Conservation (phyloP, 345 rosid genomes). For the Boechera divaricarpa region DNA sequence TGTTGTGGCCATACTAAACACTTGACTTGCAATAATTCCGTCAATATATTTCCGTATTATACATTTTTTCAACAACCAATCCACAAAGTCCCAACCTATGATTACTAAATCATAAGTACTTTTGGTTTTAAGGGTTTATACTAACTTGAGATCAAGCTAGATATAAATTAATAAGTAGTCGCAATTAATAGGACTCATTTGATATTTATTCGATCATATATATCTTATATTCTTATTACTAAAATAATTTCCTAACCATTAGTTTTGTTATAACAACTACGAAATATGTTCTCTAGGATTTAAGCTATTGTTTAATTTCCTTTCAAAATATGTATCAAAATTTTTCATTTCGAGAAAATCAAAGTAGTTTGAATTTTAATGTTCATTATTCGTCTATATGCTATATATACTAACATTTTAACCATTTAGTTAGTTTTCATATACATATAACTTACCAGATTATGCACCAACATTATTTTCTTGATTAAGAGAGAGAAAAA, state of each 20-base stretch:
- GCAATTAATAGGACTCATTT: not conserved
- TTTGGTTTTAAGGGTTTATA: conserved; percentile 22
- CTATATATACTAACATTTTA: not conserved
- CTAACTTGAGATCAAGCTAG: conserved; percentile 7
- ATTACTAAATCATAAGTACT: conserved; percentile 32
- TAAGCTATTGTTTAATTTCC: not conserved
- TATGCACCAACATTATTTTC: too few species aligned
- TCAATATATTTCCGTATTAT: conserved; percentile 9
- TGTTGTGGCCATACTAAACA: conserved; percentile 37
- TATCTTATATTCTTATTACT: not conserved
- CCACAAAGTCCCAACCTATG: conserved; percentile 34
- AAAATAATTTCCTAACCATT: not conserved
- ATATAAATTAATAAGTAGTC: not conserved
- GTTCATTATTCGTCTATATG: not conserved
- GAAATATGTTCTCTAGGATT: not conserved
- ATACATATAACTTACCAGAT: not conserved
- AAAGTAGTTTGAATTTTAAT: not conserved
- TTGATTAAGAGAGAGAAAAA: too few species aligned
- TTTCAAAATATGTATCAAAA: too few species aligned
- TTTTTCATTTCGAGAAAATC: not conserved
- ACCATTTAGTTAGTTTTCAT: not conserved
- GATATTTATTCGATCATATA: not conserved
- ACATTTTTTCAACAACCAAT: conserved; percentile 42
- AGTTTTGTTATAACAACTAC: not conserved
- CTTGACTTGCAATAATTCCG: conserved; percentile 31